These are phyloP conservation scores for Bauhinia variegata DNA, from an alignment of 306 rosid species.

Conservation along the genomic window DNA sequence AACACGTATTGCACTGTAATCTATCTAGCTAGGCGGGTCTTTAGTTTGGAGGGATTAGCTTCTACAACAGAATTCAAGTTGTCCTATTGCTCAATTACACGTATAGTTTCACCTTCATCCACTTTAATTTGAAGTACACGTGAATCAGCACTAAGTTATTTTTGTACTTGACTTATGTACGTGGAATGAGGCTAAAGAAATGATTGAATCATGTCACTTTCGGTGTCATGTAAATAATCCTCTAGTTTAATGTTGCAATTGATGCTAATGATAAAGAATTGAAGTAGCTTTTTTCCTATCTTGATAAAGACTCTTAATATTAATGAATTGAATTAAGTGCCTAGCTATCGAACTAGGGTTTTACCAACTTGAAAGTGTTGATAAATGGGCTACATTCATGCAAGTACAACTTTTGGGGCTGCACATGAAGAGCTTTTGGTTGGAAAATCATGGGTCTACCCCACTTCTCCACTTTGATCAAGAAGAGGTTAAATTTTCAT, in stretches of 20 bases:
- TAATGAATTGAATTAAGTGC: neutral
- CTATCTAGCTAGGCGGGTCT: slow-evolving; percentile 10
- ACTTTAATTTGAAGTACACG: slow-evolving; percentile 16
- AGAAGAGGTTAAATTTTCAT: slow-evolving; percentile 50
- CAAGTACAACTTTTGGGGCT: slow-evolving; percentile 45
- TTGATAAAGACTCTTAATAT: slow-evolving; percentile 21
- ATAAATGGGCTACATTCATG: slow-evolving; percentile 5
- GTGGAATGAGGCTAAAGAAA: slow-evolving; percentile 29
- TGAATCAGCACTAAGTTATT: neutral
- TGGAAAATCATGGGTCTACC: slow-evolving; percentile 53
- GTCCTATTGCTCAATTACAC: slow-evolving; percentile 27
- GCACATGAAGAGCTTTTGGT: slow-evolving; percentile 43
- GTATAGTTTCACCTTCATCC: slow-evolving; percentile 18
- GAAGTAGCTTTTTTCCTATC: slow-evolving; percentile 29
- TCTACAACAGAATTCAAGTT: slow-evolving; percentile 15
- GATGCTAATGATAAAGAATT: slow-evolving; percentile 27
- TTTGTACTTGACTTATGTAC: slow-evolving; percentile 29
- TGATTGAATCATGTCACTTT: slow-evolving; percentile 44
- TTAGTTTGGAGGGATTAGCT: slow-evolving; percentile 32
- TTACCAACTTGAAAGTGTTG: neutral
- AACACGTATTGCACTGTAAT: too few species aligned
- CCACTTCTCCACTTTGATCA: slow-evolving; percentile 65
- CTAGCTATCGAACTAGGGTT: slow-evolving; percentile 35
- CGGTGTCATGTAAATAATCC: slow-evolving; percentile 29
- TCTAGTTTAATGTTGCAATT: slow-evolving; percentile 30